Evolutionary conservation across 2,329 filamentous ascomycete species (phyloP).

Genomic region (Trichoderma simmonsii): DNA sequence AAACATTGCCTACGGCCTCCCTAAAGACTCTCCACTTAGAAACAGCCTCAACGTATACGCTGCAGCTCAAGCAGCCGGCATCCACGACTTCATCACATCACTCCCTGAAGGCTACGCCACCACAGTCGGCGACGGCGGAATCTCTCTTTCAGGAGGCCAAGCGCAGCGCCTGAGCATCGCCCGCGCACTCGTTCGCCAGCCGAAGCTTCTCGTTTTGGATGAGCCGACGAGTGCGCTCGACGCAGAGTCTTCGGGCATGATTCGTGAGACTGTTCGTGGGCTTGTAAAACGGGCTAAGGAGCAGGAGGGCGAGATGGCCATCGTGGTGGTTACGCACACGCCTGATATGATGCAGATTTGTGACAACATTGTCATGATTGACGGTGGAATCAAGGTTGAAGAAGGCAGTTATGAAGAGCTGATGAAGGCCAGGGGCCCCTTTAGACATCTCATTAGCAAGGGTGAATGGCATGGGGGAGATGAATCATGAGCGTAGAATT

Average conservation of each 20-base stretch:
- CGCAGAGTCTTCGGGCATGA: constrained; percentile 58
- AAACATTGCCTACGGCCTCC: constrained; percentile 77
- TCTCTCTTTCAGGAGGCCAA: constrained; percentile 75
- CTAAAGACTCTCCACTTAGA: constrained; percentile 50
- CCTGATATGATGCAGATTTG: constrained; percentile 83
- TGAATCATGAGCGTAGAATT: not conserved
- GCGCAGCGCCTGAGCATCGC: constrained; percentile 79
- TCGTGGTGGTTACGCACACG: constrained; percentile 79
- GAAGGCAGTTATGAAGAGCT: constrained; percentile 65
- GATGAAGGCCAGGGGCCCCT: constrained; percentile 41
- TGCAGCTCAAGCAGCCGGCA: constrained; percentile 58
- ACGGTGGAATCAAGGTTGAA: constrained; percentile 65
- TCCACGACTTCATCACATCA: constrained; percentile 73
- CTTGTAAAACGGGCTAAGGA: constrained; percentile 42
- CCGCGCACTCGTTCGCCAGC: constrained; percentile 68
- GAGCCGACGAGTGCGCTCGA: constrained; percentile 85
- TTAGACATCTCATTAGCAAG: constrained; percentile 46
- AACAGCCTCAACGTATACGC: constrained; percentile 42
- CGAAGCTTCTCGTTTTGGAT: constrained; percentile 74
- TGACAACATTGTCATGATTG: constrained; percentile 68
- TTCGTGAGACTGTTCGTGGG: constrained; percentile 59
- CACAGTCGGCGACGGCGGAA: constrained; percentile 71
- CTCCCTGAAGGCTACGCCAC: constrained; percentile 63
- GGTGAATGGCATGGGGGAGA: constrained; percentile 22
- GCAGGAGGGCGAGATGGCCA: constrained; percentile 50